Conservation (phyloP, 176 grass and related monocot species). For the Ananas comosus region DNA sequence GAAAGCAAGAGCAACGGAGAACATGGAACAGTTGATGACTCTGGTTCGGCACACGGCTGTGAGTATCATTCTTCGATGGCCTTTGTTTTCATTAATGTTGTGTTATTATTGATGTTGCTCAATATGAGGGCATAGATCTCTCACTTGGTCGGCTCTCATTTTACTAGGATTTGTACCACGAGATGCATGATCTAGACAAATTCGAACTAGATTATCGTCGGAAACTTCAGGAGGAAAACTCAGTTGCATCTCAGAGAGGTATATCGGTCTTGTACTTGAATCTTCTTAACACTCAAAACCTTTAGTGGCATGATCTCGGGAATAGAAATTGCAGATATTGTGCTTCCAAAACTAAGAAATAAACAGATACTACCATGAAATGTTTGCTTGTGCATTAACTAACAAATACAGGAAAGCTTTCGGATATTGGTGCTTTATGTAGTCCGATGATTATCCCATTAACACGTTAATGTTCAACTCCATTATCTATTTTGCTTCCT, state of each 20-base stretch:
- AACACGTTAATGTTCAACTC: no score
- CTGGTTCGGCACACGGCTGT: slow-evolving; percentile 79
- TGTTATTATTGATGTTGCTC: no score
- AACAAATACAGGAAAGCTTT: no score
- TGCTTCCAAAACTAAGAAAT: background rate
- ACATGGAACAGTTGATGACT: slow-evolving; percentile 58
- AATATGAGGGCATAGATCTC: no score
- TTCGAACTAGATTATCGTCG: slow-evolving; percentile 67
- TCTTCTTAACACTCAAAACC: slow-evolving; percentile 2
- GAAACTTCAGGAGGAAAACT: slow-evolving; percentile 36
- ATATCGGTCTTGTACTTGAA: slow-evolving; percentile 5
- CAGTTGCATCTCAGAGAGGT: slow-evolving; percentile 43
- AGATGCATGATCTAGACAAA: slow-evolving; percentile 71
- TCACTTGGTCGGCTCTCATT: background rate
- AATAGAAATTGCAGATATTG: background rate
- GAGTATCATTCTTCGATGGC: slow-evolving; percentile 15
- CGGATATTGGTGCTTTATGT: no score
- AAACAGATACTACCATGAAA: background rate
- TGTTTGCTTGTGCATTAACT: no score
- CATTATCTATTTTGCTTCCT: no score
- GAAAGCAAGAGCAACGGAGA: slow-evolving; percentile 50
- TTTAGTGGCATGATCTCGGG: slow-evolving; percentile 5
- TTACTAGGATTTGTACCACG: slow-evolving; percentile 84
- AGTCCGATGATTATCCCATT: no score
- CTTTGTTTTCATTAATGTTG: no score